Percentiles rank a stretch among this genome's conserved stretches.
These are phyloP conservation scores for Debaryomyces sp. DNA, from an alignment of 1,139 yeast genomes.

Conservation along the genomic window DNA sequence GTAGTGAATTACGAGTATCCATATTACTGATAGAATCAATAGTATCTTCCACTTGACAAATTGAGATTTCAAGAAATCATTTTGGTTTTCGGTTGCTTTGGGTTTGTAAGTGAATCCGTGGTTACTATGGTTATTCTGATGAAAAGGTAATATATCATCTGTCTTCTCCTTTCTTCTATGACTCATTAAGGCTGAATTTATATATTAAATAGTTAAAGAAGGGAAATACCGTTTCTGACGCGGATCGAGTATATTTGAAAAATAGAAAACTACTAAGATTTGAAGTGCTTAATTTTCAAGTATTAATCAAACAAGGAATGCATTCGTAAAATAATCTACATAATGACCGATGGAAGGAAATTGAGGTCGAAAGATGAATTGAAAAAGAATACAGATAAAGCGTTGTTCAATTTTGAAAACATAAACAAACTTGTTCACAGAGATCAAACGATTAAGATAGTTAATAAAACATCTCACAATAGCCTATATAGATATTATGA, in stretches of 20 bases:
- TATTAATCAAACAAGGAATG: neutral
- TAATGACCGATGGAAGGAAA: conserved; percentile 14
- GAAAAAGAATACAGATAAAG: conserved; percentile 4
- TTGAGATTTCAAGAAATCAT: conserved; percentile 2
- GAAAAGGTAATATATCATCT: conserved; percentile 10
- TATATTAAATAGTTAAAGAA: neutral
- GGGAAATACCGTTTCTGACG: neutral
- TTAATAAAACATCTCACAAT: conserved; percentile 10
- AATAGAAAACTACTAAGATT: neutral
- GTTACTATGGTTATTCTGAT: neutral
- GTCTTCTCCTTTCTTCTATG: conserved; percentile 19
- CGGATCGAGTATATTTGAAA: neutral
- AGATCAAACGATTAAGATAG: conserved; percentile 23
- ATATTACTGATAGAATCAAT: conserved; percentile 27
- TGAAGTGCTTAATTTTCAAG: neutral
- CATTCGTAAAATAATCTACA: neutral
- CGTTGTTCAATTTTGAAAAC: conserved; percentile 36
- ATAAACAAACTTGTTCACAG: conserved; percentile 28
- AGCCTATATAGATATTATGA: conserved; percentile 15
- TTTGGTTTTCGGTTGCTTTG: conserved; percentile 5
- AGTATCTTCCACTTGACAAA: conserved; percentile 11
- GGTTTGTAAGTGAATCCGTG: neutral
- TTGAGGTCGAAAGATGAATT: conserved; percentile 15
- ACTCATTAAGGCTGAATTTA: conserved; percentile 13
- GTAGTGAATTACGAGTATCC: conserved; percentile 57